Evolutionary conservation across 345 rosid genomes (phyloP).

Genomic region (Hibiscus syriacus): DNA sequence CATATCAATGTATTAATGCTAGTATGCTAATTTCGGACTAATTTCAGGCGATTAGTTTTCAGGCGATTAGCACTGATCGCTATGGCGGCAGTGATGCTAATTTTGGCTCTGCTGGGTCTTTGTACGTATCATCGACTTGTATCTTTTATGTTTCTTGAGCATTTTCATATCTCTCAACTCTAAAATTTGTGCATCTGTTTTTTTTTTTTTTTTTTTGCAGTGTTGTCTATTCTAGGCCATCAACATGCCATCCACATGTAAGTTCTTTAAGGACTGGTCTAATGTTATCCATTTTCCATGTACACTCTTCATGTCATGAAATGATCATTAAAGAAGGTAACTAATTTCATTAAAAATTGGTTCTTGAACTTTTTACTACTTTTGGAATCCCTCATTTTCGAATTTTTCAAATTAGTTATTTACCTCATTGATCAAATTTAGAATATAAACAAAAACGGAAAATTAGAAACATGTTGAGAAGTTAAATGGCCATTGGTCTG

Average conservation of each 20-base stretch:
- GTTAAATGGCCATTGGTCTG: not conserved
- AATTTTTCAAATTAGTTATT: not conserved
- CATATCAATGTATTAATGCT: slow-evolving; percentile 1
- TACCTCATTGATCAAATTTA: not conserved
- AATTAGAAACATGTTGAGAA: not conserved
- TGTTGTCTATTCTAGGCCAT: slow-evolving; percentile 60
- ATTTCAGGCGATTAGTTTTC: too few relatives aligned
- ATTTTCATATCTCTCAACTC: slow-evolving; percentile 7
- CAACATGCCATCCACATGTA: slow-evolving; percentile 71
- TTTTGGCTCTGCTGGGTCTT: slow-evolving; percentile 71
- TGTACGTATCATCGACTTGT: slow-evolving; percentile 34
- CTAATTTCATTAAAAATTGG: not conserved
- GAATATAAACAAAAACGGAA: not conserved
- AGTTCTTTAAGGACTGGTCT: slow-evolving; percentile 19
- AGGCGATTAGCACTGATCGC: slow-evolving; percentile 69
- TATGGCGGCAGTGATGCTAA: slow-evolving; percentile 81
- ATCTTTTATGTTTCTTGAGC: slow-evolving; percentile 11
- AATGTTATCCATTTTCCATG: not conserved
- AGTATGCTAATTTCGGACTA: not conserved
- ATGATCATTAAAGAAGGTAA: not conserved
- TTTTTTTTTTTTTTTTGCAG: slow-evolving; percentile 47
- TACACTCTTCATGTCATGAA: not conserved
- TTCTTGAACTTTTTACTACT: not conserved
- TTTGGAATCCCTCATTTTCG: not conserved
- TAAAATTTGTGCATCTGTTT: slow-evolving; percentile 9